These are phyloP conservation scores for Ophiobolus disseminans DNA, from an alignment of 2,329 filamentous ascomycete genomes.

Conservation along the genomic window DNA sequence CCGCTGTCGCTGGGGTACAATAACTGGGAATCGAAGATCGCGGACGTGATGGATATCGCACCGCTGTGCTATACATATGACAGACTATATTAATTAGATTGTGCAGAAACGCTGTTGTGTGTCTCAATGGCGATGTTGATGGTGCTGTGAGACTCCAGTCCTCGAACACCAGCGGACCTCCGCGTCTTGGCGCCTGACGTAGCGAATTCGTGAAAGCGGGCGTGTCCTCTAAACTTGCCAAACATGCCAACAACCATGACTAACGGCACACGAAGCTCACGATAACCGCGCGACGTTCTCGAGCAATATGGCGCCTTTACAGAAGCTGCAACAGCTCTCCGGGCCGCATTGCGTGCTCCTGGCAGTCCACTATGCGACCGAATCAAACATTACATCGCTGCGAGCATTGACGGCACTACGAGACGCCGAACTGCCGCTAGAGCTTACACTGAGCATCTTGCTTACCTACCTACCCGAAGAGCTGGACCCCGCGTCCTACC, in stretches of 20 bases:
- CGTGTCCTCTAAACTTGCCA: conserved; percentile 15
- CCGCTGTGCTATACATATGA: conserved; percentile 3
- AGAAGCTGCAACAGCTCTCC: conserved; percentile 57
- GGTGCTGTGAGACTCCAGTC: too few species aligned
- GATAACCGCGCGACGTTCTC: neutral
- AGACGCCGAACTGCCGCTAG: conserved; percentile 64
- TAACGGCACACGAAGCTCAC: neutral
- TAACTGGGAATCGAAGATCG: neutral
- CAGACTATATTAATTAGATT: conserved; percentile 4
- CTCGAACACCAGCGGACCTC: conserved; percentile 22
- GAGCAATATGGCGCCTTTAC: conserved; percentile 32
- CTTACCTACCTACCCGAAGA: conserved; percentile 80
- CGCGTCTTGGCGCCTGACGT: conserved; percentile 28
- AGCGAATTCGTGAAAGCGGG: conserved; percentile 19
- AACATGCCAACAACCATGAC: conserved; percentile 3
- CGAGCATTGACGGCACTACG: conserved; percentile 65
- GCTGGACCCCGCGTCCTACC: conserved; percentile 67
- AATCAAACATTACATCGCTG: conserved; percentile 69
- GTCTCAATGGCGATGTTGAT: too few species aligned
- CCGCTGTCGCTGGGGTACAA: conserved; percentile 43
- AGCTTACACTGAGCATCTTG: conserved; percentile 74
- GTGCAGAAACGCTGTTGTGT: too few species aligned
- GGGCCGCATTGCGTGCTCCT: conserved; percentile 75
- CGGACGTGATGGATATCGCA: conserved; percentile 7
- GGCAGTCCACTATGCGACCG: conserved; percentile 72